Evolutionary conservation across 2,329 filamentous ascomycete species (phyloP).

Genomic region (Alternaria panax): DNA sequence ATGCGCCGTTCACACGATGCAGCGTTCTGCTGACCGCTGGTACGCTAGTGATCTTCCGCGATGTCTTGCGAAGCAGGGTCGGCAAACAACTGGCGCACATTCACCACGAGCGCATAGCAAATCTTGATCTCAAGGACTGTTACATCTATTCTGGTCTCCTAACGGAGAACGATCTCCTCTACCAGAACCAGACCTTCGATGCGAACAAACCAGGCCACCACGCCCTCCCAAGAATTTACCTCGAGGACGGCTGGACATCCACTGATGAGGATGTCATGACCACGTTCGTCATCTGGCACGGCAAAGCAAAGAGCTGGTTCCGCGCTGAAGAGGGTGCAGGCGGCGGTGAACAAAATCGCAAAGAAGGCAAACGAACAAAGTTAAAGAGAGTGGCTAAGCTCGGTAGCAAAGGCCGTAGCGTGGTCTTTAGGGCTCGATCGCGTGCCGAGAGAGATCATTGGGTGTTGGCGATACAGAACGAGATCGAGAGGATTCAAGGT

Average conservation of each 20-base stretch:
- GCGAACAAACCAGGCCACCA: constrained; percentile 66
- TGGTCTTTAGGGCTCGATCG: constrained; percentile 71
- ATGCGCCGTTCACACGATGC: constrained; percentile 67
- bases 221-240: constrained; percentile 66
- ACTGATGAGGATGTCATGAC: constrained; percentile 72
- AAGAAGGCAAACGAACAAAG: constrained; percentile 56
- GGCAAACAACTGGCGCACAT: constrained; percentile 66
- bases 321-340: constrained; percentile 47
- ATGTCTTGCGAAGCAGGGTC: constrained; percentile 62
- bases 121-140: constrained; percentile 67
- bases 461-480: constrained; percentile 70
- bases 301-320: constrained; percentile 65
- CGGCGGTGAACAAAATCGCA: constrained; percentile 33
- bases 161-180: constrained; percentile 68
- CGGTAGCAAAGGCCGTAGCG: constrained; percentile 66
- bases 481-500: constrained; percentile 67
- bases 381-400: constrained; percentile 67
- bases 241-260: constrained; percentile 67
- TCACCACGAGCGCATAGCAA: constrained; percentile 67
- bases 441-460: constrained; percentile 72
- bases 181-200: constrained; percentile 70
- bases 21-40: constrained; percentile 68
- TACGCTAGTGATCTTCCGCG: constrained; percentile 68
- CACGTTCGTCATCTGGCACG: constrained; percentile 72
- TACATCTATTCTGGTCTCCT: constrained; percentile 71